These are phyloP conservation scores for Zygosaccharomyces pseudobailii DNA, from an alignment of 1,139 yeast genomes.

Conservation along the genomic window DNA sequence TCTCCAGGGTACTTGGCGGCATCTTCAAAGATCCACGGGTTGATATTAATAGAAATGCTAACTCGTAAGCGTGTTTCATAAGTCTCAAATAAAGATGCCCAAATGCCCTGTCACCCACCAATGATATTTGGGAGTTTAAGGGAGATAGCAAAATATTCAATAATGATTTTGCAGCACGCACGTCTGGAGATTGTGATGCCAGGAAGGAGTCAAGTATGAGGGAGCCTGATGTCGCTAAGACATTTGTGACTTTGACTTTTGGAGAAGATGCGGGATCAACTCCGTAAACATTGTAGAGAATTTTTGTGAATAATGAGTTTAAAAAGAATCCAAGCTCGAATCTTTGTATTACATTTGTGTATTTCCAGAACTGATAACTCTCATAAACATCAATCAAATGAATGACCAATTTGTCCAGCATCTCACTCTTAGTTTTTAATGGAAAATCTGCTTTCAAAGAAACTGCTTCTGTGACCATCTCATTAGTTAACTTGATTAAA, in stretches of 20 bases:
- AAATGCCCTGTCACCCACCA: conserved; percentile 21
- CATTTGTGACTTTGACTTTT: conserved; percentile 43
- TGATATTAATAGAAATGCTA: conserved; percentile 45
- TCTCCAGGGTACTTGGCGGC: conserved; percentile 63
- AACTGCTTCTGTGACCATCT: conserved; percentile 53
- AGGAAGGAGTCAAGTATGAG: conserved; percentile 55
- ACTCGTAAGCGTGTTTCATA: conserved; percentile 37
- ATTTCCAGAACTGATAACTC: conserved; percentile 68
- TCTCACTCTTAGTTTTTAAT: conserved; percentile 46
- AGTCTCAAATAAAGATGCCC: conserved; percentile 24
- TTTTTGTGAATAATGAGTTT: conserved; percentile 51
- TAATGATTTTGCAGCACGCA: conserved; percentile 47
- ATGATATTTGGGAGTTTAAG: conserved; percentile 23
- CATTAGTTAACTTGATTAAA: conserved; percentile 50
- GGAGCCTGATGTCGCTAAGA: conserved; percentile 48
- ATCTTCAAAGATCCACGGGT: conserved; percentile 50
- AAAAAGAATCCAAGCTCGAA: conserved; percentile 58
- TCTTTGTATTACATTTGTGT: conserved; percentile 51
- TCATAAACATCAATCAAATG: conserved; percentile 69
- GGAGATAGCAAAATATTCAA: conserved; percentile 43
- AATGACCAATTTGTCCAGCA: conserved; percentile 50
- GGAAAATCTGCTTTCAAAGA: conserved; percentile 39
- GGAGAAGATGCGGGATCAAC: conserved; percentile 44
- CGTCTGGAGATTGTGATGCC: conserved; percentile 45
- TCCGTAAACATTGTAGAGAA: conserved; percentile 54